Percentiles rank a stretch among this genome's conserved stretches.
These are phyloP conservation scores for Hypoxylon sp. DNA, from an alignment of 2,329 filamentous ascomycete genomes.

Conservation along the genomic window DNA sequence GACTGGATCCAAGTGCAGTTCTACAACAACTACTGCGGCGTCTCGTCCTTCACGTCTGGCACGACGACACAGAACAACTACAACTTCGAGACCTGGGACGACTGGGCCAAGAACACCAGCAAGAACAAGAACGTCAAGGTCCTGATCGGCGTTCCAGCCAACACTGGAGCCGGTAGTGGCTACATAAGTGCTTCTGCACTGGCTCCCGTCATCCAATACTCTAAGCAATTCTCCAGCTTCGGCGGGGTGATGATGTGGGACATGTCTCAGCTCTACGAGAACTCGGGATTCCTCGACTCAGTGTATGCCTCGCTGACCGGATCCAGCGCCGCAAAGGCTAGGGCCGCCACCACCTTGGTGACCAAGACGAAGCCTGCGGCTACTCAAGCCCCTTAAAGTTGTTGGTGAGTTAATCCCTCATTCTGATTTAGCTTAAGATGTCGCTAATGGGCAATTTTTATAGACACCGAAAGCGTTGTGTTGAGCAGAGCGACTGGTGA, in stretches of 20 bases:
- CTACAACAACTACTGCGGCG: slow-evolving; percentile 77
- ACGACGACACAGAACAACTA: slow-evolving; percentile 64
- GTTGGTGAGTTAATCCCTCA: slow-evolving; percentile 49
- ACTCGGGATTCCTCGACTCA: slow-evolving; percentile 66
- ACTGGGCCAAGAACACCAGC: slow-evolving; percentile 70
- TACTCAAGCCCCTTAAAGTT: slow-evolving; percentile 53
- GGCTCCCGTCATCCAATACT: slow-evolving; percentile 65
- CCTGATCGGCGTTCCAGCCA: slow-evolving; percentile 71
- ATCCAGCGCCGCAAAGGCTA: slow-evolving; percentile 23
- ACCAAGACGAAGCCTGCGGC: slow-evolving; percentile 37
- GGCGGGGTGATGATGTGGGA: slow-evolving; percentile 80
- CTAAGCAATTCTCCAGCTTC: slow-evolving; percentile 69
- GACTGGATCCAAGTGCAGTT: slow-evolving; percentile 75
- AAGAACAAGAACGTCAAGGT: slow-evolving; percentile 72
- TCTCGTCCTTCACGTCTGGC: slow-evolving; percentile 63
- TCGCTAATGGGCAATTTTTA: slow-evolving; percentile 38
- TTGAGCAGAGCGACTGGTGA: slow-evolving; percentile 51
- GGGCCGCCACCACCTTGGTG: slow-evolving; percentile 35
- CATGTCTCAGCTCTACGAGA: slow-evolving; percentile 70
- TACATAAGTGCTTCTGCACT: slow-evolving; percentile 66
- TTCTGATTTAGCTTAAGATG: slow-evolving; percentile 9
- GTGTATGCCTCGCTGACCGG: slow-evolving; percentile 56
- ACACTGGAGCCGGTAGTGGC: slow-evolving; percentile 66
- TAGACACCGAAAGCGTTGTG: slow-evolving; percentile 51
- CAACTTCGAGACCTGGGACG: slow-evolving; percentile 75